phyloP scores from a whole-genome alignment of 208 protist genomes.

The Trypanosomatidae sp. region DNA sequence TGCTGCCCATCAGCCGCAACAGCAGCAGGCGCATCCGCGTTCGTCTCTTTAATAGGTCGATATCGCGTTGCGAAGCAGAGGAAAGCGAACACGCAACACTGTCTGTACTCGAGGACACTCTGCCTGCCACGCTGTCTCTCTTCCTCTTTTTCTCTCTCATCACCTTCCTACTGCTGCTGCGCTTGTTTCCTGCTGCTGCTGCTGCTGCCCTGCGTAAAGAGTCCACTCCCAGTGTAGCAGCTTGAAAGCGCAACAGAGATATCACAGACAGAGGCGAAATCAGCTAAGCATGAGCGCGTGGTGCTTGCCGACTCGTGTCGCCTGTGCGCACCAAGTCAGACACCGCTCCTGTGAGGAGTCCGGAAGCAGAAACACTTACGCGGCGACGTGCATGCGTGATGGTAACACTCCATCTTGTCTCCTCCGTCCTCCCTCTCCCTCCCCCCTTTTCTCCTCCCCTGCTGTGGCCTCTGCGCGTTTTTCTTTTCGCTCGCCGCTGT shows the following conservation, averaged over 20 bases:
- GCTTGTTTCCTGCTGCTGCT: not conserved
- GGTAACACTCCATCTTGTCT: not conserved
- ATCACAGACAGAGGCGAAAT: not conserved
- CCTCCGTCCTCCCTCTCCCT: not conserved
- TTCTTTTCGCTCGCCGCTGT: not conserved
- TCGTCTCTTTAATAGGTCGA: not conserved
- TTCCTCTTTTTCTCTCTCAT: not conserved
- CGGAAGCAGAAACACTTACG: not conserved
- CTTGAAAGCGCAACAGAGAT: not conserved
- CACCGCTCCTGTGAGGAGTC: not conserved
- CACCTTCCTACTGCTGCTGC: not conserved
- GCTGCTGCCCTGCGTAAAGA: not conserved
- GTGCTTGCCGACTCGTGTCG: not conserved
- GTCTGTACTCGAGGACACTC: not conserved
- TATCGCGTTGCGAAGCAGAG: not conserved
- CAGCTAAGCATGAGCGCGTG: not conserved
- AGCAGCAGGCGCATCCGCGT: not conserved
- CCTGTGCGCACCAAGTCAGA: not conserved
- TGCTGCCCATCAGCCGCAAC: not conserved
- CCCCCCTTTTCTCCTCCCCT: not conserved
- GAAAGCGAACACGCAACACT: not conserved
- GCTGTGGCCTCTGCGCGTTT: not conserved
- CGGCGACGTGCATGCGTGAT: not conserved
- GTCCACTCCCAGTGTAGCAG: not conserved
- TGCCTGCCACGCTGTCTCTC: not conserved